These are phyloP conservation scores for Bimuria novae-zelandiae DNA, from an alignment of 2,329 filamentous ascomycete species.

Conservation along the genomic window DNA sequence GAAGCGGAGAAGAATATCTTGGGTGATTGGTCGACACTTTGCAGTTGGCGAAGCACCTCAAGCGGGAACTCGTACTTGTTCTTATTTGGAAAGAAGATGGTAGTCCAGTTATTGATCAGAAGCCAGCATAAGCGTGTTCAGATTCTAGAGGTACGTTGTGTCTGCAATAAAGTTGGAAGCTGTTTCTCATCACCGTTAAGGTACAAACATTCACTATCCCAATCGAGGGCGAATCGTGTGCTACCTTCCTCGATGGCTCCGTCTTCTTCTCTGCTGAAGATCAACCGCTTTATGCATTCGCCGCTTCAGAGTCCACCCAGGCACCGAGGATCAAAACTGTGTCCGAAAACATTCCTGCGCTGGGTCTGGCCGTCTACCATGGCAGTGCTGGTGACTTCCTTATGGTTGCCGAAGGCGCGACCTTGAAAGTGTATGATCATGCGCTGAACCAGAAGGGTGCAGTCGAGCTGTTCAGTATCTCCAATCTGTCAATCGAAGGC, in stretches of 20 bases:
- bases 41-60: constrained; percentile 31
- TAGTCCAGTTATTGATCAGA: constrained; percentile 33
- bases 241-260: constrained; percentile 24
- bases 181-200: constrained; percentile 16
- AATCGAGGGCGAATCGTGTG: constrained; percentile 34
- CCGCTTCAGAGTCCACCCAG: constrained; percentile 26
- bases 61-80: constrained; percentile 36
- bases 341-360: constrained; percentile 21
- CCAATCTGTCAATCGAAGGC: constrained; percentile 31
- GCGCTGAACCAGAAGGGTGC: constrained; percentile 22
- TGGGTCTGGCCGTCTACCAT: constrained; percentile 30
- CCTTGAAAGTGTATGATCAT: constrained; percentile 29
- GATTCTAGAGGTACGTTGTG: constrained; percentile 27
- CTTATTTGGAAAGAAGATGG: constrained; percentile 37
- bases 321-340: constrained; percentile 26
- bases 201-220: constrained; percentile 35
- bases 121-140: constrained; percentile 16
- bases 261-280: constrained; percentile 36
- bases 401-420: constrained; percentile 30
- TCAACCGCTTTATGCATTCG: constrained; percentile 34
- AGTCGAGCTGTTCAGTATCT: constrained; percentile 25
- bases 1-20: constrained; percentile 30
- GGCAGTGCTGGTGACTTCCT: constrained; percentile 24
- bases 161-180: not conserved
- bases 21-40: constrained; percentile 37